These are phyloP conservation scores for Cladochytrium replicatum DNA, from an alignment of 192 early-diverging fungal genomes.

Conservation along the genomic window DNA sequence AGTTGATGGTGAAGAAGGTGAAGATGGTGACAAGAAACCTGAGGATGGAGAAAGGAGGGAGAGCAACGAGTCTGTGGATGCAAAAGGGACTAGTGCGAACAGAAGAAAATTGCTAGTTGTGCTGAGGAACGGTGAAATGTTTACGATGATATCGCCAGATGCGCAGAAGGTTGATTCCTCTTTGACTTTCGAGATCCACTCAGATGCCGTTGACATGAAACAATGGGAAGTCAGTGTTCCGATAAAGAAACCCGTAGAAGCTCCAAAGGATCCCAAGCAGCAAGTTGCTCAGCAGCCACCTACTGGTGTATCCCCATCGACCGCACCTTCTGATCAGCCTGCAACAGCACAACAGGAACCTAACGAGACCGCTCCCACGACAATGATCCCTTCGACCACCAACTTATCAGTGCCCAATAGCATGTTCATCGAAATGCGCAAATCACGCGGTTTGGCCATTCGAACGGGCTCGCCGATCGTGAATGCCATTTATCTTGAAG, in stretches of 20 bases:
- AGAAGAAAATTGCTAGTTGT: constrained; percentile 23
- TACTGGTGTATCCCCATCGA: constrained; percentile 6
- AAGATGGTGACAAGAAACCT: constrained; percentile 11
- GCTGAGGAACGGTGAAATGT: constrained; percentile 24
- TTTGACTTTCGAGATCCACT: constrained; percentile 29
- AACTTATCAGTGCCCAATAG: constrained; percentile 24
- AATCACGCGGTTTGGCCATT: constrained; percentile 32
- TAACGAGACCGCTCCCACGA: too few relatives aligned
- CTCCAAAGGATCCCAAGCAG: constrained; percentile 3
- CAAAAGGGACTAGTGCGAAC: constrained; percentile 6
- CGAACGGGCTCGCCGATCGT: constrained; percentile 20
- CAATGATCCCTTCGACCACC: background rate
- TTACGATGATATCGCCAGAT: constrained; percentile 23
- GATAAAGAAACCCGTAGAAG: constrained; percentile 11
- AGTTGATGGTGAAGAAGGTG: constrained; percentile 16
- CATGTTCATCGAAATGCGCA: constrained; percentile 10
- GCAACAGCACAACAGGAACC: constrained; percentile 1
- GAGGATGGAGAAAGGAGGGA: constrained; percentile 18
- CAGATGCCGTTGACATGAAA: constrained; percentile 7
- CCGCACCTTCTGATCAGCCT: background rate
- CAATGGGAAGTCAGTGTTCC: constrained; percentile 36
- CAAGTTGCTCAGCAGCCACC: background rate
- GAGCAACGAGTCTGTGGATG: too few relatives aligned
- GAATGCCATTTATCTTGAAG: constrained; percentile 30
- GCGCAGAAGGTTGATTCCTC: constrained; percentile 23